Evolutionary conservation across 345 rosid genomes (phyloP), one percentile per base, ranked within the genome.

Genomic region (Eucalyptus caleyi): DNA sequence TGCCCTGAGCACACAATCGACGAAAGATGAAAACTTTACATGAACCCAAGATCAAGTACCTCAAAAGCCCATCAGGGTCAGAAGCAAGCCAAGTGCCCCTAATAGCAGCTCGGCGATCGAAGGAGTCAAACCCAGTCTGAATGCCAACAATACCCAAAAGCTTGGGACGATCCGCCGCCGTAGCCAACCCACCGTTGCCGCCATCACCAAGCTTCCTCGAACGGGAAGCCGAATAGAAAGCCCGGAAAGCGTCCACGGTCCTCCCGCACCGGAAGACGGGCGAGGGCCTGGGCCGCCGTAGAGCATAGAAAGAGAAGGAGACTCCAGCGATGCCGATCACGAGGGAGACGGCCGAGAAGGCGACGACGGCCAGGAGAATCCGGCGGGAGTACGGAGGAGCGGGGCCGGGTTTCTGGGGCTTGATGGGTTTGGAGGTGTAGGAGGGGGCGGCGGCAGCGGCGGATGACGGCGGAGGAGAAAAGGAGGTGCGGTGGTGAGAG

Each of bases 81-180:
- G 97, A 94, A 88, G 99, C 96, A 88, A 97, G 94, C 98, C 98
- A 97, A 53, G 97, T 96, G 49, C 89, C 91, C 89, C 99, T 91
- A 81, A 96, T 90, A 67, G 97, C 90, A 19, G 91, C 90, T 32
- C 98, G 93, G 51, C 97, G 97, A 91, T 92, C 93, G 67, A 23
- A 89, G 2, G 96, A 96, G 4, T 93, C 94, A 86, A 95, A 97
- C 49, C 97, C 94, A 59, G 98, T 97, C 87, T 95, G 97, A 88
- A 95, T 95, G 91, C 99, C 99, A 18, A 97, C 97, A 27, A 97
- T 93, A 27, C 98, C 99, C 54, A 97, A 92, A 88, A 94, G 92
- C 94, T 95, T 95, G 23, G 91, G 96, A 88, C 97, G 94, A 88
- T 95, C 97, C 26, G 54, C 40, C 65, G 86, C 80, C 86, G 54